A percentile compares a stretch with the other conserved stretches of the same genome.
These are phyloP conservation scores for Cetraspora pellucida DNA, from an alignment of 192 early-diverging fungal species.

Conservation along the genomic window DNA sequence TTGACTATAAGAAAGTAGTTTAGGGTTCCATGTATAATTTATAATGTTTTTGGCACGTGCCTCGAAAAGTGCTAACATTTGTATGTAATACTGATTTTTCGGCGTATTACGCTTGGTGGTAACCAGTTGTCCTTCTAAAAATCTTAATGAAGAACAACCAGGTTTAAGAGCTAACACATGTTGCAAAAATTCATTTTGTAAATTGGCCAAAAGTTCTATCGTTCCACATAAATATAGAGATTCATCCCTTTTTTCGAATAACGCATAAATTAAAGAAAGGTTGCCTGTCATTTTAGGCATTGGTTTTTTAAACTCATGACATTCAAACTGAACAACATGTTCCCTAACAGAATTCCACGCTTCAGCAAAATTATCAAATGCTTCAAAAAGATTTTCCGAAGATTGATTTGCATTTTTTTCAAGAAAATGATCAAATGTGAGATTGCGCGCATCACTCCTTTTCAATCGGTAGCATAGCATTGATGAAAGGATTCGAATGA, in stretches of 20 bases:
- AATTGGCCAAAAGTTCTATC: not conserved
- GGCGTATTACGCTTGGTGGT: not conserved
- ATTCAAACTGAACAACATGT: not conserved
- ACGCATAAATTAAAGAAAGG: not conserved
- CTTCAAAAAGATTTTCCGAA: not conserved
- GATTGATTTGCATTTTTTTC: not conserved
- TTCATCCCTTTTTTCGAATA: not conserved
- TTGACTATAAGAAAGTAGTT: conserved; percentile 22
- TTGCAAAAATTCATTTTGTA: conserved; percentile 7
- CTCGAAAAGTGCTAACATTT: not conserved
- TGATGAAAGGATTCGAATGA: not conserved
- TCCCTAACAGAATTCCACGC: not conserved
- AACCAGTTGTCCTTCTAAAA: not conserved
- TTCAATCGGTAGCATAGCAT: not conserved
- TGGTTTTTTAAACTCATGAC: not conserved
- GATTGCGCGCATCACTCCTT: not conserved
- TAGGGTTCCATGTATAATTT: conserved; percentile 19
- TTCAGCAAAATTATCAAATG: not conserved
- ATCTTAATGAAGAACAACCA: conserved; percentile 1
- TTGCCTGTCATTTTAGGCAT: not conserved
- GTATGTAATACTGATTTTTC: not conserved
- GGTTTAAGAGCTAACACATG: not conserved
- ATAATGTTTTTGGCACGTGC: not conserved
- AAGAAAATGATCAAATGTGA: not conserved
- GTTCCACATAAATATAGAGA: not conserved